A percentile compares a stretch with the other conserved stretches of the same genome.
These are phyloP conservation scores for Cladophialophora chaetospira DNA, from an alignment of 2,329 filamentous ascomycete genomes.

Conservation along the genomic window DNA sequence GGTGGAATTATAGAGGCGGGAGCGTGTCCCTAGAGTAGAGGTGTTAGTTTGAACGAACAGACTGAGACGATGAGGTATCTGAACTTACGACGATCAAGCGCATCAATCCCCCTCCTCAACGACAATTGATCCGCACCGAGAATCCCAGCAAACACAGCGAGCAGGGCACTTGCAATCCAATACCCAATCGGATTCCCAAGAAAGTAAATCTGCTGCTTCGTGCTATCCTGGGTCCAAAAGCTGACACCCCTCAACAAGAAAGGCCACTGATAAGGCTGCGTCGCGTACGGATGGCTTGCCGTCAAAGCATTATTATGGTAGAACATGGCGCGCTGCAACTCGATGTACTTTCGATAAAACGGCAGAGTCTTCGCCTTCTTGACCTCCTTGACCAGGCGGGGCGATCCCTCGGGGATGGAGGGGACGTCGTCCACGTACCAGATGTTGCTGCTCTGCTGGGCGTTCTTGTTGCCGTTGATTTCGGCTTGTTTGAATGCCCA, in stretches of 20 bases:
- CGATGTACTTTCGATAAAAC: conserved; percentile 92
- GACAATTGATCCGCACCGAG: conserved; percentile 91
- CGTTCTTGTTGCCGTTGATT: conserved; percentile 98
- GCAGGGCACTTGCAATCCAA: conserved; percentile 90
- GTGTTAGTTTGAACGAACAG: conserved; percentile 28
- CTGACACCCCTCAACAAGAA: conserved; percentile 96
- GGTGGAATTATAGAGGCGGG: conserved; percentile 94
- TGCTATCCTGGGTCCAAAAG: conserved; percentile 98
- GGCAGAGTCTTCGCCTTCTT: conserved; percentile 79
- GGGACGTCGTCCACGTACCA: conserved; percentile 93
- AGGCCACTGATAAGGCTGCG: conserved; percentile 94
- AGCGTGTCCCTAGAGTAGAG: conserved; percentile 68
- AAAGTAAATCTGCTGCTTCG: conserved; percentile 97
- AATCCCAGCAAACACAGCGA: conserved; percentile 92
- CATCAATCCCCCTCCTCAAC: conserved; percentile 87
- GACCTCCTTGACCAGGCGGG: conserved; percentile 73
- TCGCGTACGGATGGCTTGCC: conserved; percentile 93
- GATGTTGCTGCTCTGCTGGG: conserved; percentile 83
- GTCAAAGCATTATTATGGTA: conserved; percentile 98
- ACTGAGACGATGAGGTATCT: neutral
- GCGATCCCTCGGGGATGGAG: conserved; percentile 70
- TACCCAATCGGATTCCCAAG: conserved; percentile 94
- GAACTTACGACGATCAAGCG: conserved; percentile 84
- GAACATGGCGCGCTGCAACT: conserved; percentile 98
- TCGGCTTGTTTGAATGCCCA: conserved; percentile 98